These are phyloP conservation scores for Fusarium denticulatum DNA, from an alignment of 2,329 filamentous ascomycete species.

Conservation along the genomic window DNA sequence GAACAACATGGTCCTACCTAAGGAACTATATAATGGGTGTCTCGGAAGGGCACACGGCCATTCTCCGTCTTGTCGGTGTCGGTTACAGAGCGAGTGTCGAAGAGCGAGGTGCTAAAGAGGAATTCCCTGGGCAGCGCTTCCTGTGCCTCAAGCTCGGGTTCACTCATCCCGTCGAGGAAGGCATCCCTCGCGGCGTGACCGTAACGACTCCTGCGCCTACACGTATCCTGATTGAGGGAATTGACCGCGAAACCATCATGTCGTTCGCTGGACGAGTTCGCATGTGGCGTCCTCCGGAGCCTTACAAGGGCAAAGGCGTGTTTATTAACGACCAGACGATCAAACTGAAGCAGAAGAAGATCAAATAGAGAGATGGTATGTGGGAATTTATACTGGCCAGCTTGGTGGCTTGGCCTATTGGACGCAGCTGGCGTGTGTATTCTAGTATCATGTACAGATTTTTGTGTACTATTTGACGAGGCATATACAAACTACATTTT, in stretches of 20 bases:
- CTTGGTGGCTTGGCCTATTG: conserved; percentile 25
- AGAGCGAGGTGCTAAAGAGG: conserved; percentile 74
- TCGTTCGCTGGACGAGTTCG: conserved; percentile 90
- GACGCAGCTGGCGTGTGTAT: conserved; percentile 45
- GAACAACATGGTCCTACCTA: conserved; percentile 88
- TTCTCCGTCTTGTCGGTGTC: conserved; percentile 92
- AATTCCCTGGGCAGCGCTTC: conserved; percentile 86
- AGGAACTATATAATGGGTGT: conserved; percentile 93
- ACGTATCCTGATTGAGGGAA: conserved; percentile 87
- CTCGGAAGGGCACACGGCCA: conserved; percentile 94
- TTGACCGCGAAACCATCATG: conserved; percentile 86
- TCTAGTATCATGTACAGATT: conserved; percentile 45
- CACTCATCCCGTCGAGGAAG: conserved; percentile 93
- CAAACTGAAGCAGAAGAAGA: conserved; percentile 97
- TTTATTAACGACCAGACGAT: conserved; percentile 98
- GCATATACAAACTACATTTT: conserved; percentile 43
- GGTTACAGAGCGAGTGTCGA: conserved; percentile 94
- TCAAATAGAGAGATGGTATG: conserved; percentile 69
- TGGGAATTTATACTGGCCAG: conserved; percentile 1
- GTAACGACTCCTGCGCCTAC: conserved; percentile 92
- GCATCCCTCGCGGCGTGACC: conserved; percentile 82
- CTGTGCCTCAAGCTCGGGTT: conserved; percentile 95
- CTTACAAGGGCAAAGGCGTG: conserved; percentile 99
- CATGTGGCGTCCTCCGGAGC: conserved; percentile 90
- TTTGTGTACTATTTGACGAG: conserved; percentile 47